Conservation (phyloP, 1,284 basidiomycete species). For the Lignosus rhinocerotis region DNA sequence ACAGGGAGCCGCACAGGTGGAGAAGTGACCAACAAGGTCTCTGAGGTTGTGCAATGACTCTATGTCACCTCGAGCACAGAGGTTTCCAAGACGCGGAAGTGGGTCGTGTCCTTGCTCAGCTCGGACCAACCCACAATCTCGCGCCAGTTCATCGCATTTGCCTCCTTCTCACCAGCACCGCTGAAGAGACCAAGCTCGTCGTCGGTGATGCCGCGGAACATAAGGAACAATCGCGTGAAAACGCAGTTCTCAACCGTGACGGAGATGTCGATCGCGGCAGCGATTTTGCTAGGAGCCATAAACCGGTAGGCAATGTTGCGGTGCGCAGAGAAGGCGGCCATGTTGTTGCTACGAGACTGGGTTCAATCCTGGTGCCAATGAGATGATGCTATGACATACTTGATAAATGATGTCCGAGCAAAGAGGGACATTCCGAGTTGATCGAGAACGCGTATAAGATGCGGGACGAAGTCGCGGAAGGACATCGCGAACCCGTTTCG, state of each 20-base stretch:
- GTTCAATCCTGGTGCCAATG: not conserved
- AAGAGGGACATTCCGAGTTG: slow-evolving; percentile 78
- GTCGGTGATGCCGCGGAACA: slow-evolving; percentile 78
- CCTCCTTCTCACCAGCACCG: slow-evolving; percentile 82
- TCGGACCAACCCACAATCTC: slow-evolving; percentile 77
- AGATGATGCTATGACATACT: slow-evolving; percentile 43
- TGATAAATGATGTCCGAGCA: slow-evolving; percentile 76
- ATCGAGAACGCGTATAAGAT: slow-evolving; percentile 74
- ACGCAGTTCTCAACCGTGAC: slow-evolving; percentile 76
- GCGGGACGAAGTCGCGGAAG: slow-evolving; percentile 73
- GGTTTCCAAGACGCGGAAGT: slow-evolving; percentile 77
- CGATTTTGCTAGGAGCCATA: slow-evolving; percentile 71
- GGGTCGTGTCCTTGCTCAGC: slow-evolving; percentile 65
- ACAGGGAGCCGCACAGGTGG: not conserved
- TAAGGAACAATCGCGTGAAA: slow-evolving; percentile 82
- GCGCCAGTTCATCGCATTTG: slow-evolving; percentile 74
- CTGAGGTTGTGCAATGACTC: not conserved
- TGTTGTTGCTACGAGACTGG: slow-evolving; percentile 57
- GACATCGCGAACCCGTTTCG: slow-evolving; percentile 81
- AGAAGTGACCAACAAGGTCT: not conserved
- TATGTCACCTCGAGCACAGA: slow-evolving; percentile 67
- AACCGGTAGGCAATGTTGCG: slow-evolving; percentile 87
- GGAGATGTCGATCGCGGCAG: slow-evolving; percentile 80
- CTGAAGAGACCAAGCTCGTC: slow-evolving; percentile 73
- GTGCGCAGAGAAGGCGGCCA: slow-evolving; percentile 67